These are phyloP conservation scores for Penicillium sclerotigenum DNA, from an alignment of 2,329 filamentous ascomycete genomes.

Conservation along the genomic window DNA sequence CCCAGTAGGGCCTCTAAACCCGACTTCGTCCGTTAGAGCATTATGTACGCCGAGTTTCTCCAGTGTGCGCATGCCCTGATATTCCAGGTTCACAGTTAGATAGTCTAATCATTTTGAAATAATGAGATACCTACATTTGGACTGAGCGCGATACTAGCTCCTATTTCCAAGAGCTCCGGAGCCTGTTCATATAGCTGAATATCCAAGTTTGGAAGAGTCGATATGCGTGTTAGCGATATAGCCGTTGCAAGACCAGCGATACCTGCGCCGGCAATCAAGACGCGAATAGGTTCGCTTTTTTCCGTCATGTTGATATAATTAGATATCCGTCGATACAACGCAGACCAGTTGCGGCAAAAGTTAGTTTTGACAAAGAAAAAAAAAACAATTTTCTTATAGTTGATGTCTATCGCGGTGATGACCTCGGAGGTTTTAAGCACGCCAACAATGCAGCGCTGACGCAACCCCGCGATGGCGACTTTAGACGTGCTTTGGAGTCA, in stretches of 20 bases:
- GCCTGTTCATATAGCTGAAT: slow-evolving; percentile 53
- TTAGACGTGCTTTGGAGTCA: slow-evolving; percentile 6
- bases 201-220: slow-evolving; percentile 32
- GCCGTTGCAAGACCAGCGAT: slow-evolving; percentile 51
- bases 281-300: slow-evolving; percentile 16
- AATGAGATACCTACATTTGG: slow-evolving; percentile 42
- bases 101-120: not conserved
- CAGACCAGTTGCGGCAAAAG: not conserved
- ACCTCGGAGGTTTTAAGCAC: slow-evolving; percentile 21
- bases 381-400: not conserved
- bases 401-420: not conserved
- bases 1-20: slow-evolving; percentile 42
- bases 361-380: not conserved
- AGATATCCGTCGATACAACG: not conserved
- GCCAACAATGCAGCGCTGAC: slow-evolving; percentile 15
- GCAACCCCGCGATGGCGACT: slow-evolving; percentile 15
- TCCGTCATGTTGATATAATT: slow-evolving; percentile 1
- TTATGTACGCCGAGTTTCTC: slow-evolving; percentile 51
- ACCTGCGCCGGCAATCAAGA: slow-evolving; percentile 52
- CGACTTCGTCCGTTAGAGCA: slow-evolving; percentile 43
- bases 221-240: slow-evolving; percentile 39
- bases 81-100: no score
- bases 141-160: slow-evolving; percentile 31
- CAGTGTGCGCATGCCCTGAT: slow-evolving; percentile 47
- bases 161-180: slow-evolving; percentile 27